phyloP scores from a whole-genome alignment of 2,329 filamentous ascomycete genomes.

The Cadophora gregata region DNA sequence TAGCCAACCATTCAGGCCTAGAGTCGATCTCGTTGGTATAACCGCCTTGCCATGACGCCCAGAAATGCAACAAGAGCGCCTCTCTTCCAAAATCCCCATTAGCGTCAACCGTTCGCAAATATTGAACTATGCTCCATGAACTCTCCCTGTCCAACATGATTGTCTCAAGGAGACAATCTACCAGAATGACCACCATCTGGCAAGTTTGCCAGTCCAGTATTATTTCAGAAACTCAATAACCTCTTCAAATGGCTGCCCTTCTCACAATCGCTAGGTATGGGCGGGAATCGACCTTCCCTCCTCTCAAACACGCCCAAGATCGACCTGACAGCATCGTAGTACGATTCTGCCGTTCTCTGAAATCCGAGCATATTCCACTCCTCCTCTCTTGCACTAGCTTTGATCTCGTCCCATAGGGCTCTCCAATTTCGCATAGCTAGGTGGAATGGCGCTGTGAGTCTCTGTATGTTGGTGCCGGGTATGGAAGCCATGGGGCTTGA shows the following conservation, averaged over 20 bases:
- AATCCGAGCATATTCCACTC: slow-evolving; percentile 43
- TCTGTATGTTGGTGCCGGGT: slow-evolving; percentile 27
- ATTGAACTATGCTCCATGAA: background rate
- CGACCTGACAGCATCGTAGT: slow-evolving; percentile 37
- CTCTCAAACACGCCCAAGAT: slow-evolving; percentile 38
- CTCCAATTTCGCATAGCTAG: slow-evolving; percentile 42
- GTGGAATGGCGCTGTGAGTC: slow-evolving; percentile 37
- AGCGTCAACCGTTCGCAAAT: background rate
- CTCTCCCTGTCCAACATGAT: background rate
- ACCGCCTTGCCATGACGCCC: background rate
- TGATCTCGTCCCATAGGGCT: slow-evolving; percentile 41
- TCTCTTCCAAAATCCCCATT: background rate
- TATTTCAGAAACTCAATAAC: slow-evolving; percentile 35
- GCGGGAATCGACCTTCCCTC: slow-evolving; percentile 34
- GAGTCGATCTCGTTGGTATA: background rate
- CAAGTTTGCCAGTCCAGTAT: slow-evolving; percentile 1
- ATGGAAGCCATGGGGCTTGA: slow-evolving; percentile 37
- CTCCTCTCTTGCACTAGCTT: slow-evolving; percentile 22
- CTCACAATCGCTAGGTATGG: slow-evolving; percentile 41
- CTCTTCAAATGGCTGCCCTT: slow-evolving; percentile 41
- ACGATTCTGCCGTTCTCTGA: slow-evolving; percentile 42
- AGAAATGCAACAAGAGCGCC: slow-evolving; percentile 5
- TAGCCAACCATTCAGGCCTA: background rate
- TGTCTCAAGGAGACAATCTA: background rate
- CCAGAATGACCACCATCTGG: background rate